Percentiles rank a stretch among this genome's conserved stretches.
Evolutionary conservation across 164 flowering plant species (phyloP).

Genomic region (Buxus sempervirens): DNA sequence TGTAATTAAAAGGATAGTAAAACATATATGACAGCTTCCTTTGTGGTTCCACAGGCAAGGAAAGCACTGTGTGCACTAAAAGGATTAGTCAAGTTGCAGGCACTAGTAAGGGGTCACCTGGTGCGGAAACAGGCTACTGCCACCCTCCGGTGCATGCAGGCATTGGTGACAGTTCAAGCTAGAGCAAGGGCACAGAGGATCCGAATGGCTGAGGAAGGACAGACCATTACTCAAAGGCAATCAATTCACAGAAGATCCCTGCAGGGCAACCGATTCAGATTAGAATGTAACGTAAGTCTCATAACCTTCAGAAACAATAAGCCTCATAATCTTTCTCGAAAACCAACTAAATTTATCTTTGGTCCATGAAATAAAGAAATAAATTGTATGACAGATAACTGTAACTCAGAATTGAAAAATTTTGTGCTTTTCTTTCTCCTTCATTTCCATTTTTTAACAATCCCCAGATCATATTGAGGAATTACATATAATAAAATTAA

Average conservation of each 20-base stretch:
- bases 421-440: background rate
- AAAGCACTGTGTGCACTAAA: conserved; percentile 77
- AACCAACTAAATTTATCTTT: conserved; percentile 1
- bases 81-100: conserved; percentile 94
- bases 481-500: background rate
- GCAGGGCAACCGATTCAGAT: conserved; percentile 42
- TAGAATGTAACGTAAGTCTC: conserved; percentile 41
- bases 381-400: background rate
- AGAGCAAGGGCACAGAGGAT: conserved; percentile 79
- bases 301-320: background rate
- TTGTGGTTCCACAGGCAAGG: conserved; percentile 57
- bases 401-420: background rate
- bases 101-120: conserved; percentile 86
- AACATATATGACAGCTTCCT: background rate
- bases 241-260: conserved; percentile 47
- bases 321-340: background rate
- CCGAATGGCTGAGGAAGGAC: conserved; percentile 47
- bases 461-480: background rate
- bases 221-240: conserved; percentile 34
- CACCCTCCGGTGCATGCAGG: conserved; percentile 93
- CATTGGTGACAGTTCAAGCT: conserved; percentile 70
- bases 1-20: no score
- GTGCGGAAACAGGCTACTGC: conserved; percentile 86
- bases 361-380: background rate
- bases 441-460: no score